Evolutionary conservation across 176 grass and related monocot genomes (phyloP).

Genomic region (Aegilops longissima): DNA sequence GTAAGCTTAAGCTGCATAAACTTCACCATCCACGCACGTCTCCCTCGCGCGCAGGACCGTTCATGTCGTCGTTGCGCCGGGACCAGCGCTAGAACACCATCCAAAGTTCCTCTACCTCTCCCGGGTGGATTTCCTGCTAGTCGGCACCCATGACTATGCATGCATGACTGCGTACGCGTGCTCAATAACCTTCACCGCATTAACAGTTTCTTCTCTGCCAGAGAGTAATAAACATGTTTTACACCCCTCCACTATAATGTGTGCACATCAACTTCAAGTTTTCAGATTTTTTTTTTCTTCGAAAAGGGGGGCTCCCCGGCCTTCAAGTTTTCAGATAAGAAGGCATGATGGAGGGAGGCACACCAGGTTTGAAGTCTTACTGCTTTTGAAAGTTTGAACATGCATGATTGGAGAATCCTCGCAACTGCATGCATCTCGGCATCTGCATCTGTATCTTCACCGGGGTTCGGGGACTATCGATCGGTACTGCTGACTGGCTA

Average conservation of each 20-base stretch:
- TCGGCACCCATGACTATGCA: too few species aligned
- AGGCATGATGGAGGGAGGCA: not conserved
- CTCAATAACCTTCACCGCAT: not conserved
- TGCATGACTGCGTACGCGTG: not conserved
- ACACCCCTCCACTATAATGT: not conserved
- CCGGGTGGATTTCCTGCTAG: not conserved
- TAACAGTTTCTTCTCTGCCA: not conserved
- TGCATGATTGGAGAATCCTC: not conserved
- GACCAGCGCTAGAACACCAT: not conserved
- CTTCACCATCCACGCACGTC: slow-evolving; percentile 1
- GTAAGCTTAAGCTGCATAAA: not conserved
- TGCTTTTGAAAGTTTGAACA: not conserved
- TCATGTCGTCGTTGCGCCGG: not conserved
- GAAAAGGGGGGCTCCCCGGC: too few species aligned
- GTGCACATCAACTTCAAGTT: not conserved
- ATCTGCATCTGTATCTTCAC: not conserved
- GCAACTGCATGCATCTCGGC: not conserved
- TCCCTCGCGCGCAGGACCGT: not conserved
- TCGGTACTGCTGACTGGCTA: too few species aligned
- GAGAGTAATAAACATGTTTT: not conserved
- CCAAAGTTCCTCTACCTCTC: not conserved
- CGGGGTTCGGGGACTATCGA: too few species aligned
- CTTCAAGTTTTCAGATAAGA: not conserved
- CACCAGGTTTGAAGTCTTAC: not conserved
- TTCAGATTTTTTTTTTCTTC: not conserved